phyloP scores from a whole-genome alignment of 257 asterid genomes.

The Euphrasia confusa region DNA sequence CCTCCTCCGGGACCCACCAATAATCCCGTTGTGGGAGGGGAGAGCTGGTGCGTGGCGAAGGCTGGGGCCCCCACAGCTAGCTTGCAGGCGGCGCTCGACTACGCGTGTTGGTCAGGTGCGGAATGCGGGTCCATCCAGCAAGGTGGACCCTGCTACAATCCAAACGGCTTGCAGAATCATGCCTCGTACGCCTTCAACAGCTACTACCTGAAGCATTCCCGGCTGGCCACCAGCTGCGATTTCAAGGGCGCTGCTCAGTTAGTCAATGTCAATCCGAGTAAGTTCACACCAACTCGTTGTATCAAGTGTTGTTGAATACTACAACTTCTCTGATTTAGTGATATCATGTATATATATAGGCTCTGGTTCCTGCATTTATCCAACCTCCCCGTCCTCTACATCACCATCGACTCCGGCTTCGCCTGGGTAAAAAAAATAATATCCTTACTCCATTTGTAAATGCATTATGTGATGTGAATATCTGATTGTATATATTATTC shows the following conservation, averaged over 20 bases:
- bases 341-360: too few species aligned
- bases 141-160: constrained; percentile 64
- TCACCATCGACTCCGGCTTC: too few species aligned
- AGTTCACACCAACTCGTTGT: constrained; percentile 14
- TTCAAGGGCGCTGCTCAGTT: constrained; percentile 69
- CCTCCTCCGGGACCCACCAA: constrained; percentile 29
- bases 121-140: constrained; percentile 74
- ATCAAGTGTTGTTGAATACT: too few species aligned
- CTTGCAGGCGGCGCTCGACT: constrained; percentile 72
- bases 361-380: too few species aligned
- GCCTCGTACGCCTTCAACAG: constrained; percentile 89
- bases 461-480: too few species aligned
- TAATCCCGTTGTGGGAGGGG: too few species aligned
- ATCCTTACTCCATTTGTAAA: too few species aligned
- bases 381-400: too few species aligned
- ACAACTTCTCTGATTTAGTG: too few species aligned
- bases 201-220: constrained; percentile 69
- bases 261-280: constrained; percentile 76
- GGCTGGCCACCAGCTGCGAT: constrained; percentile 51
- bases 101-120: constrained; percentile 79
- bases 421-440: too few species aligned
- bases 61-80: constrained; percentile 43
- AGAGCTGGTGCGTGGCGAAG: constrained; percentile 82
- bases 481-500: too few species aligned
- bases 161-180: constrained; percentile 59